These are phyloP conservation scores for Trametes cubensis DNA, from an alignment of 768 basidiomycete species.

Conservation along the genomic window DNA sequence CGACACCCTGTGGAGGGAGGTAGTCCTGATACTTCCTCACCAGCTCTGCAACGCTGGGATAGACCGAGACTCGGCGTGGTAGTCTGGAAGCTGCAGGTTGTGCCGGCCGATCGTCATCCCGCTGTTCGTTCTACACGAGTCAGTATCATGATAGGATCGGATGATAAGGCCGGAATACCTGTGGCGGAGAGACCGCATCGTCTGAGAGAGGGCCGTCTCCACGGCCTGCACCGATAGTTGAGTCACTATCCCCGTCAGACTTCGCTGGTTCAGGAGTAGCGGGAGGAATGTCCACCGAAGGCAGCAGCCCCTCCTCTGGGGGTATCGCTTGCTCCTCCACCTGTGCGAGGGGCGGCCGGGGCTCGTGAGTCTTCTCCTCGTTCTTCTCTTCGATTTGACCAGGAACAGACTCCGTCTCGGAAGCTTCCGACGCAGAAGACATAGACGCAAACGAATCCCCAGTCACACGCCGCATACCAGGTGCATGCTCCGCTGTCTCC, in stretches of 20 bases:
- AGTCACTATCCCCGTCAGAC: slow-evolving; percentile 79
- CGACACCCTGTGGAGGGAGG: slow-evolving; percentile 70
- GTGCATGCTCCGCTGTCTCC: slow-evolving; percentile 65
- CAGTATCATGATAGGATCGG: neutral
- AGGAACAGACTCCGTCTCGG: slow-evolving; percentile 57
- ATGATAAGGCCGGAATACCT: slow-evolving; percentile 20
- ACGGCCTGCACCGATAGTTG: slow-evolving; percentile 71
- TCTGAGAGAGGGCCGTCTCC: slow-evolving; percentile 20
- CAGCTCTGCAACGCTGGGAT: slow-evolving; percentile 79
- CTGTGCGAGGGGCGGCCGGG: neutral
- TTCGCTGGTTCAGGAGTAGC: slow-evolving; percentile 33
- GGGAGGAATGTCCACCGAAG: slow-evolving; percentile 14
- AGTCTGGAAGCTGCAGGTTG: slow-evolving; percentile 51
- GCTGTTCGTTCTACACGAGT: slow-evolving; percentile 13
- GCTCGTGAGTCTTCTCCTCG: neutral
- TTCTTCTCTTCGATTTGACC: slow-evolving; percentile 27
- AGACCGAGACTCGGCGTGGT: slow-evolving; percentile 58
- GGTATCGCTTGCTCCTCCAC: slow-evolving; percentile 18
- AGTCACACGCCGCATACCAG: slow-evolving; percentile 50
- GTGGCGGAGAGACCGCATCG: slow-evolving; percentile 6
- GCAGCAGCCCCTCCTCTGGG: slow-evolving; percentile 21
- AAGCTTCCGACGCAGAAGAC: slow-evolving; percentile 74
- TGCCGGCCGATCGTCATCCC: slow-evolving; percentile 32
- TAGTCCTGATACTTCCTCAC: slow-evolving; percentile 82
- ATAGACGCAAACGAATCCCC: slow-evolving; percentile 53